Percentiles rank a stretch among this genome's conserved stretches.
Evolutionary conservation across 2,329 filamentous ascomycete species (phyloP).

Genomic region (Fusarium sp.): DNA sequence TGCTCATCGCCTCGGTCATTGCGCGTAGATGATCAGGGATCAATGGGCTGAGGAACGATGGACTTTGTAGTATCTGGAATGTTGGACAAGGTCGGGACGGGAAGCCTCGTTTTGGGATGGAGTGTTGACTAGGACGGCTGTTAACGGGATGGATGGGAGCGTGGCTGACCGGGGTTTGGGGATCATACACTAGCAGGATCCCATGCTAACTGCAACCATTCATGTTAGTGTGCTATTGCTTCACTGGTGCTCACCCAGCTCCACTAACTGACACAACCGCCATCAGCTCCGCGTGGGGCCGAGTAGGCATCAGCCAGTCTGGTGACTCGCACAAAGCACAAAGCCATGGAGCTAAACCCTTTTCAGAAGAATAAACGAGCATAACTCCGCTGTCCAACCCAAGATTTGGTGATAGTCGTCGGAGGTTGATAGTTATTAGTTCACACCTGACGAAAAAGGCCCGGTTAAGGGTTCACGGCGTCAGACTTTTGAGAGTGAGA

Average conservation of each 20-base stretch:
- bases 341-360: conserved; percentile 18
- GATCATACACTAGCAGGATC: not conserved
- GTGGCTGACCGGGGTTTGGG: not conserved
- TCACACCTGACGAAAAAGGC: not conserved
- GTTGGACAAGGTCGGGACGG: not conserved
- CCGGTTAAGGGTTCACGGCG: not conserved
- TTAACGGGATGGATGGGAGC: not conserved
- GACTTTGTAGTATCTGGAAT: not conserved
- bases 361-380: conserved; percentile 37
- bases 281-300: not conserved
- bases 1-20: not conserved
- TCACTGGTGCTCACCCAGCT: not conserved
- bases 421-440: not conserved
- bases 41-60: not conserved
- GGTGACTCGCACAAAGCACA: not conserved
- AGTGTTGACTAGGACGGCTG: not conserved
- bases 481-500: not conserved
- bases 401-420: not conserved
- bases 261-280: not conserved
- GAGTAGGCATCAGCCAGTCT: not conserved
- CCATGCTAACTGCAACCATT: rapidly evolving
- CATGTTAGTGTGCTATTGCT: not conserved
- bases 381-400: conserved; percentile 6
- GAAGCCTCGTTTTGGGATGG: not conserved
- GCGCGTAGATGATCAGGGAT: not conserved